Conservation (phyloP, 2,329 filamentous ascomycete genomes). For the Beauveria brongniartii region DNA sequence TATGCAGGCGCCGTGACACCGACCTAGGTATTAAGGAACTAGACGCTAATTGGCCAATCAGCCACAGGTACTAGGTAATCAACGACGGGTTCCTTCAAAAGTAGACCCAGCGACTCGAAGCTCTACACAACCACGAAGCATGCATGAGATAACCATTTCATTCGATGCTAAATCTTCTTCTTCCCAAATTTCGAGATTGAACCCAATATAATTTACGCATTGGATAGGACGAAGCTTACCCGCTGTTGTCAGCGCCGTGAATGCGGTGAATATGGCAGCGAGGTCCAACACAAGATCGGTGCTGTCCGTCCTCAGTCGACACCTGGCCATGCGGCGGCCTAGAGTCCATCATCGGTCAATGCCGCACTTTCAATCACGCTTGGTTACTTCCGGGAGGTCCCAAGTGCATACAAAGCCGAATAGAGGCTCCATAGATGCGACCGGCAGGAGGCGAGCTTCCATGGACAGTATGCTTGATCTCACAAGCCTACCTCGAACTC, state of each 20-base stretch:
- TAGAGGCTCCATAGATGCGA: background rate
- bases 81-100: too few species aligned
- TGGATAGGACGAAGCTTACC: background rate
- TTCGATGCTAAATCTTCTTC: background rate
- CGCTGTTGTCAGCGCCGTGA: too few species aligned
- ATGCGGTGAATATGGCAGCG: background rate
- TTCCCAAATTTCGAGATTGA: too few species aligned
- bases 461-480: background rate
- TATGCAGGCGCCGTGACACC: slow-evolving; percentile 3
- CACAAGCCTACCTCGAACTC: background rate
- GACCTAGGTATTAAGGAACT: background rate
- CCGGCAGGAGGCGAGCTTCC: background rate
- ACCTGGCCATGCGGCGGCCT: background rate
- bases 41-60: slow-evolving; percentile 2
- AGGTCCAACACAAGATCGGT: background rate
- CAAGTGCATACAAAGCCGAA: background rate
- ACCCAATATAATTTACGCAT: background rate
- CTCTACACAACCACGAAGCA: background rate
- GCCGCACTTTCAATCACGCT: background rate
- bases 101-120: background rate
- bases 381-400: background rate
- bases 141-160: too few species aligned
- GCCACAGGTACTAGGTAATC: background rate
- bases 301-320: background rate
- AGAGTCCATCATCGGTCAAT: background rate